Evolutionary conservation across 495 filamentous ascomycete species (phyloP).

Genomic region (Penicillium steckii): DNA sequence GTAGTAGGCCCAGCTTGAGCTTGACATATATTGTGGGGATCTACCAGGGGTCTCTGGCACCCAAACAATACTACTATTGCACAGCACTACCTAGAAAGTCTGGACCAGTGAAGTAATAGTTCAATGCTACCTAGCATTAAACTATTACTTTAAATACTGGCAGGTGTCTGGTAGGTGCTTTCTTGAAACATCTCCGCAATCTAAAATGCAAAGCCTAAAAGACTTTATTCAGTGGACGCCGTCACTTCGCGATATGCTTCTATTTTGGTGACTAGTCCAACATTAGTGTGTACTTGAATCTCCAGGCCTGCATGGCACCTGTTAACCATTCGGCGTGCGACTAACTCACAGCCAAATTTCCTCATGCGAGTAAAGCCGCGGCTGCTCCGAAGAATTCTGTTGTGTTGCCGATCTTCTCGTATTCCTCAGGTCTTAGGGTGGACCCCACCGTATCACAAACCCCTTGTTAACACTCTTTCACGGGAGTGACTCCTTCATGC

Average conservation of each 20-base stretch:
- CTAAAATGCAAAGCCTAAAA: background rate
- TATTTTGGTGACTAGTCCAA: background rate
- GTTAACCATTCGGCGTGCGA: background rate
- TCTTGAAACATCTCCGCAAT: background rate
- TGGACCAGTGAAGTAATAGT: too few species aligned
- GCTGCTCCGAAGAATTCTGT: background rate
- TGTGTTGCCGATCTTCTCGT: slow-evolving; percentile 10
- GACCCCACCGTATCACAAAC: background rate
- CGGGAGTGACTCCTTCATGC: background rate
- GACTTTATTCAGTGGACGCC: background rate
- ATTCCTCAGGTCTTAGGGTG: slow-evolving; percentile 1
- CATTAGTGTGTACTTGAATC: too few species aligned
- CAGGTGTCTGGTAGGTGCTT: too few species aligned
- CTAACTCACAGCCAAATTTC: background rate
- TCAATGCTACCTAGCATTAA: too few species aligned
- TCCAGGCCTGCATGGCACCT: background rate
- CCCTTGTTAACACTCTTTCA: background rate
- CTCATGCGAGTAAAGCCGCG: background rate
- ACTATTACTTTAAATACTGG: too few species aligned
- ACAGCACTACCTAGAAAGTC: too few species aligned
- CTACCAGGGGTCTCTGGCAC: too few species aligned
- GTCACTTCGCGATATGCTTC: background rate
- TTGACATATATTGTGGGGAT: too few species aligned
- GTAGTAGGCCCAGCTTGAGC: too few species aligned
- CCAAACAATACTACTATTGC: too few species aligned